Conservation (phyloP, 2,329 filamentous ascomycete genomes). For the Colletotrichum cordylinicola region DNA sequence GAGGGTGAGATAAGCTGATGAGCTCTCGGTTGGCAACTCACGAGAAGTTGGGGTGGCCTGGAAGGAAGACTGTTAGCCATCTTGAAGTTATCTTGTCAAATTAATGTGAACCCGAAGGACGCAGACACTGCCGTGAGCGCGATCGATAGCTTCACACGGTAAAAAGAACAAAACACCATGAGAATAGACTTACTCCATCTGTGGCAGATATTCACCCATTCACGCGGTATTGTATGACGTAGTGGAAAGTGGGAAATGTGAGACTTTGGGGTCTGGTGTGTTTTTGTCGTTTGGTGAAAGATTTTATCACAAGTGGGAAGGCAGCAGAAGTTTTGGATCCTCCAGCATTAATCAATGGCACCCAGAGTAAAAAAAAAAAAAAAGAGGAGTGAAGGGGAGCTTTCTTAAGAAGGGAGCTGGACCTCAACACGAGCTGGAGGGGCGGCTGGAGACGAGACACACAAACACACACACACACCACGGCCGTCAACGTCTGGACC, state of each 20-base stretch:
- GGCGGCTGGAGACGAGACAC: not conserved
- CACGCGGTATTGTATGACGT: not conserved
- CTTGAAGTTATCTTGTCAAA: not conserved
- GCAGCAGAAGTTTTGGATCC: not conserved
- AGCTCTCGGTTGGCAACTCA: not conserved
- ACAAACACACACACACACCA: not conserved
- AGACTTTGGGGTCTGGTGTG: not conserved
- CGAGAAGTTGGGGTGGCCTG: constrained; percentile 17
- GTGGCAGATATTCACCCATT: not conserved
- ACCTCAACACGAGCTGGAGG: constrained; percentile 5
- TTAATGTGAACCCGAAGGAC: not conserved
- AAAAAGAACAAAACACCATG: not conserved
- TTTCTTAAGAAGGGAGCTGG: constrained; percentile 6
- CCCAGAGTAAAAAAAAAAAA: not conserved
- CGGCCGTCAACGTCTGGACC: not conserved
- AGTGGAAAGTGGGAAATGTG: not conserved
- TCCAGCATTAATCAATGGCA: not conserved
- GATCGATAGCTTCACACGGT: not conserved
- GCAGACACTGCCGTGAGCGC: not conserved
- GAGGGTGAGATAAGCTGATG: not conserved
- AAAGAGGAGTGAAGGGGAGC: not conserved
- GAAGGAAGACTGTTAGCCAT: not conserved
- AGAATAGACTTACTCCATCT: constrained; percentile 14
- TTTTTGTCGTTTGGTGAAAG: not conserved
- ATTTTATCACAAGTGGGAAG: not conserved